Evolutionary conservation across 2,329 filamentous ascomycete species (phyloP), one percentile per base, ranked within the genome.

Genomic region (Ascochyta lentis): DNA sequence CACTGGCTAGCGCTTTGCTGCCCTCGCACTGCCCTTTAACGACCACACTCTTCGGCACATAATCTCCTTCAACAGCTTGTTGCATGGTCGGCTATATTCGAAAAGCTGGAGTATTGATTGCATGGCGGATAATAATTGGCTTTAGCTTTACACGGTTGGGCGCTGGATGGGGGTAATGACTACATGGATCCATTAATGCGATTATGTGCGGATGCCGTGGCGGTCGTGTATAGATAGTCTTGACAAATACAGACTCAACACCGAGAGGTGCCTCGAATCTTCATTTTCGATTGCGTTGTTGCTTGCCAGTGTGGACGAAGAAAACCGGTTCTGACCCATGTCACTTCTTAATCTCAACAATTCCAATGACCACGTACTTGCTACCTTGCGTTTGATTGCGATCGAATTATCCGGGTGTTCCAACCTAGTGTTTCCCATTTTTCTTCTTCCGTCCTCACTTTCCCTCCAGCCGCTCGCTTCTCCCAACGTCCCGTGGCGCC

Each of bases 141-240:
- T 56, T 42, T 47, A 24, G 33, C 23, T 49, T 35, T 48, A 47
- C 45, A 51, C 45, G 54, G 49, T 31, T 49, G 26, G 35, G 53
- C 24, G 35, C 40, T 31, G 26, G 38, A 34, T 39, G 19, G 39
- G 44, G 40, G 22, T 54, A 48, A 55, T 55, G 58, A 56, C 49
- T 60, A 37, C 56, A 58, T 59, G 60, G 34, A 41, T 50, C 39
- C 56, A 53, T 47, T 59, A 63, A 60, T 62, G 58, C 54, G 43
- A 44, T 26, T 33, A 51, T 51, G 47, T 42, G 47, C 24, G 57
- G 56, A 52, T 49, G 46, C 41, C 58, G 58, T 60, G 43, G 47
- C 34, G 33, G 50, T 53, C 57, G 47, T 59, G 61, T 64, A 63
- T 64, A 64, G 57, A 66, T 61, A 63, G 63, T 54, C 27, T 56